phyloP scores from a whole-genome alignment of 345 rosid species.

The Fremontodendron californicum region DNA sequence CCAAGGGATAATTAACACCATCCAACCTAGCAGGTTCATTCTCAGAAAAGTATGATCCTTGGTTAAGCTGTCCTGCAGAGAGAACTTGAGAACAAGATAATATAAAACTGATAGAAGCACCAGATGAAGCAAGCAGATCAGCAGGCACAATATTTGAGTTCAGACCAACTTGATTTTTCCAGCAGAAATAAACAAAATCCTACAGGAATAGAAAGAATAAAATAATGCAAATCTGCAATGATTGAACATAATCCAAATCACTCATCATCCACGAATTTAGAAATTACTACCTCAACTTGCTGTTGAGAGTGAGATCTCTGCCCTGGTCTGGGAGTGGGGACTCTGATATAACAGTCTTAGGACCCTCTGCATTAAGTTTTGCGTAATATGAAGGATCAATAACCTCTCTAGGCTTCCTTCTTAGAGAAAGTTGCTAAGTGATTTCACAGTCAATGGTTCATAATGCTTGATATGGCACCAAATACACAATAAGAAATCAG shows the following conservation, averaged over 20 bases:
- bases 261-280: not conserved
- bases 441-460: slow-evolving; percentile 84
- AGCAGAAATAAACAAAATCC: slow-evolving; percentile 90
- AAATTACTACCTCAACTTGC: slow-evolving; percentile 70
- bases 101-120: slow-evolving; percentile 28
- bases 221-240: not conserved
- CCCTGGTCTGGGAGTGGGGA: slow-evolving; percentile 81
- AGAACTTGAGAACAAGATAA: slow-evolving; percentile 46
- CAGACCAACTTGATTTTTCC: slow-evolving; percentile 77
- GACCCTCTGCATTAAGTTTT: slow-evolving; percentile 55
- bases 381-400: slow-evolving; percentile 50
- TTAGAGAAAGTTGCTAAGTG: slow-evolving; percentile 54
- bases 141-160: slow-evolving; percentile 46
- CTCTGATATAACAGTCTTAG: slow-evolving; percentile 65
- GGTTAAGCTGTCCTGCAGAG: slow-evolving; percentile 14
- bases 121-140: too few relatives aligned
- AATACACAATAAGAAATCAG: not conserved
- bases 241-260: not conserved
- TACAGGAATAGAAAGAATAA: slow-evolving; percentile 19
- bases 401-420: slow-evolving; percentile 74
- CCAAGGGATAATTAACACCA: slow-evolving; percentile 22
- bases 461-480: slow-evolving; percentile 50
- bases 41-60: not conserved
- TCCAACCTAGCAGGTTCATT: not conserved
- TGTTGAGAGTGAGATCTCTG: slow-evolving; percentile 74